phyloP scores from a whole-genome alignment of 139 green algal genomes.

The Gonium pectorale region DNA sequence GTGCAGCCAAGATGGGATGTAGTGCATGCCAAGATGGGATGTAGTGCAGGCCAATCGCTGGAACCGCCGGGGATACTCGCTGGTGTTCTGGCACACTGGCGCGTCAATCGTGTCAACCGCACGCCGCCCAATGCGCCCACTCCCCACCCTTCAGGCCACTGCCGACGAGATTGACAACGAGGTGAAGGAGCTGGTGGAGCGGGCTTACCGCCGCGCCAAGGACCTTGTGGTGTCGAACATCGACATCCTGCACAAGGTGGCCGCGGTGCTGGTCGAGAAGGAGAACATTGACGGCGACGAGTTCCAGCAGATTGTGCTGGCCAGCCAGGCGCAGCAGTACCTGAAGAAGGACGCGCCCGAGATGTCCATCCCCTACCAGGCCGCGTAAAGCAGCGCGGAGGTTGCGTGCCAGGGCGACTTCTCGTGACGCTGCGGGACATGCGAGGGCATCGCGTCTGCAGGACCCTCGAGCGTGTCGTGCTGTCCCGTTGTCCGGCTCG shows the following conservation, averaged over 20 bases:
- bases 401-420: no score
- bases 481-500: no score
- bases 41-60: no score
- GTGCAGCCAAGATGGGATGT: no score
- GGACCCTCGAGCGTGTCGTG: no score
- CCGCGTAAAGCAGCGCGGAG: no score
- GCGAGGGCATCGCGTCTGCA: no score
- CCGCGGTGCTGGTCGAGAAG: slow-evolving; percentile 96
- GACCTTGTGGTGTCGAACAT: slow-evolving; percentile 95
- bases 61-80: no score
- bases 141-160: slow-evolving; percentile 63
- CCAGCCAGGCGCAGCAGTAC: slow-evolving; percentile 90
- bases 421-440: no score
- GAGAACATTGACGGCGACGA: slow-evolving; percentile 96
- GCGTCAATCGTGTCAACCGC: no score
- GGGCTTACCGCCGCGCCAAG: slow-evolving; percentile 96
- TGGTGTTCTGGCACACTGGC: no score
- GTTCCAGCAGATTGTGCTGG: slow-evolving; percentile 86
- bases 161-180: slow-evolving; percentile 94
- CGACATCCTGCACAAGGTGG: slow-evolving; percentile 90
- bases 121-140: slow-evolving; percentile 61
- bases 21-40: no score
- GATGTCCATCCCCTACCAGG: slow-evolving; percentile 87
- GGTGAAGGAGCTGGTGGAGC: slow-evolving; percentile 91
- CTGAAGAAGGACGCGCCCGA: slow-evolving; percentile 87